Base-by-base conservation (phyloP, 2,329 filamentous ascomycete species). In the Penicillium sp. region DNA sequence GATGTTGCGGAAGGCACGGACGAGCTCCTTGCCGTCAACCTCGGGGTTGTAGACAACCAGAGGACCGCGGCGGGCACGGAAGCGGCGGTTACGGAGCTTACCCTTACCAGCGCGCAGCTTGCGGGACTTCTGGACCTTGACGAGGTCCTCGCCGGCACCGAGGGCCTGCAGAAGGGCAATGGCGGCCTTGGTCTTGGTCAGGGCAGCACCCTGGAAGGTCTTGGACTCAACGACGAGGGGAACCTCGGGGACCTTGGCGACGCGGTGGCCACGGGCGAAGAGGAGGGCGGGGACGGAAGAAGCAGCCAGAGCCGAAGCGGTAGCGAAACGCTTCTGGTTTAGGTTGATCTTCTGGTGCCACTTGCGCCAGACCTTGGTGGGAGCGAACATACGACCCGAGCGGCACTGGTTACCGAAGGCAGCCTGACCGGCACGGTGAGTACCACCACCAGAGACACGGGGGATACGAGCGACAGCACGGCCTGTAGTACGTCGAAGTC, bases 311-410 rank as follows among this genome's bases (percentile, higher is more conserved):
- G 93, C 93, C 65, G 93, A 98, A 72, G 88, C 88, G 67, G 89
- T 94, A 75, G 93, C 93, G 74, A 96, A 98, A 67, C 93, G 93
- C 81, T 86, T 89, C 83, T 98, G 93, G 75, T 86, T 86, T 75
- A 94, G 83, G 83, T 94, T 95, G 83, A 98, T 83, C 89, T 97
- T 97, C 81, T 96, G 82, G 82, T 98, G 93, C 94, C 93, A 98
- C 81, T 95, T 96, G 74, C 93, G 83, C 94, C 93, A 98, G 79
- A 95, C 86, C 86, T 98, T 98, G 77, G 93, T 98, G 60, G 93
- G 93, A 63, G 93, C 93, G 79, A 98, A 98, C 93, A 98, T 98
- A 79, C 93, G 93, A 80, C 94, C 93, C 71, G 91, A 95, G 74
- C 93, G 90, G 80, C 93, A 98, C 89, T 91, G 89, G 87, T 98